Evolutionary conservation across 257 asterid species (phyloP), one percentile per base, ranked within the genome.

Genomic region (Gynochthodes officinalis): DNA sequence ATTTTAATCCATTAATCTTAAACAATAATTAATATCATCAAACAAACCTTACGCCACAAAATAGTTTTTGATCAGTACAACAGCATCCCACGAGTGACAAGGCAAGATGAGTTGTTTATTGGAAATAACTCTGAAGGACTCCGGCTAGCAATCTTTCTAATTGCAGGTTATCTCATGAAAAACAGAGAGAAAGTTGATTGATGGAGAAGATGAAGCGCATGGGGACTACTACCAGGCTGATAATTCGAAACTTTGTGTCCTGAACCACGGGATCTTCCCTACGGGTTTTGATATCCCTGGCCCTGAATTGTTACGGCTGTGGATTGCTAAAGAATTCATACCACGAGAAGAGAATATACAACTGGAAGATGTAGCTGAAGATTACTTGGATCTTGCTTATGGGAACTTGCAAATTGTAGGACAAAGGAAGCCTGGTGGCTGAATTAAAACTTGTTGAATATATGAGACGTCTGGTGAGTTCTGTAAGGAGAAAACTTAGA

Each of bases 401-500:
- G 5, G 74, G 37, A 75, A 75, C 12, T 48, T 75, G 37, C 52
- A 68, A 14, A 49, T 32, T 62, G 79, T 52, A 0, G 21, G 0
- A 0, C 9, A 13, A 13, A 75, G 52, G 42, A 59, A 15, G 33
- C 12, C 43, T 19, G 18, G 59, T 13, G 75, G 64, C 49, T 23
- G n/a, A 46, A 60, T 75, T 11, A 75, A 75, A 46, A 68, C 70
- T 0, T 75, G 39, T 46, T 63, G 40, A 33, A 60, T 69, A 4
- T 67, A 68, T 7, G 64, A 67, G 27, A 75, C 37, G 53, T 23
- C 68, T n/a, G 61, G 33, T 5, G 25, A 68, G 23, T 75, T 75
- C 1, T 75, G 75, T 40, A 40, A 58, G 39, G 1, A 23, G n/a
- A 14, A 75, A 32, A 75, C 58, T 68, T 7, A 49, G 15, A 30